Conservation (phyloP, 768 basidiomycete species). For the Daedaleopsis nitida region DNA sequence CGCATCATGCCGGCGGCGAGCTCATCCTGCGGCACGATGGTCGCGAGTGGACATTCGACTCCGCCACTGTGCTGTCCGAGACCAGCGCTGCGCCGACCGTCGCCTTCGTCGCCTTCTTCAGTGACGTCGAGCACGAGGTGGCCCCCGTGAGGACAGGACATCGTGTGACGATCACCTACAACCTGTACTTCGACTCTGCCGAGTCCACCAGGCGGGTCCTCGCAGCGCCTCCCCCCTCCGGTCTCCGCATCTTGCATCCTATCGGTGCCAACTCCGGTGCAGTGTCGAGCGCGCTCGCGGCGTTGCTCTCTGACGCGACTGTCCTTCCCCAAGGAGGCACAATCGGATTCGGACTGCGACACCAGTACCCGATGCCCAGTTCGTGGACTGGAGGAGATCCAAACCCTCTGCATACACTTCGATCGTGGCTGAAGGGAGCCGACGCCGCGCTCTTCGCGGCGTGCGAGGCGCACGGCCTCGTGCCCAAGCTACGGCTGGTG, state of each 20-base stretch:
- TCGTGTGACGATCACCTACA: constrained; percentile 49
- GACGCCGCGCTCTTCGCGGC: background rate
- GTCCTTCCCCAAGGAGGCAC: constrained; percentile 42
- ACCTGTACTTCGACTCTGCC: constrained; percentile 33
- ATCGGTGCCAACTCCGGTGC: constrained; percentile 1
- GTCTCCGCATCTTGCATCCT: background rate
- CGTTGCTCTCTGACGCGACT: constrained; percentile 33
- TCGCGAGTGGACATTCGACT: constrained; percentile 40
- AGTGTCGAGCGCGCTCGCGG: constrained; percentile 20
- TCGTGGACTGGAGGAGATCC: background rate
- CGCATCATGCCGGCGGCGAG: constrained; percentile 46
- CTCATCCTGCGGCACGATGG: constrained; percentile 34
- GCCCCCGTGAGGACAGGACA: constrained; percentile 40
- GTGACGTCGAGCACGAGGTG: constrained; percentile 50
- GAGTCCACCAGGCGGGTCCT: background rate
- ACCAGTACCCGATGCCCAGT: constrained; percentile 35
- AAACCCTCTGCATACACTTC: background rate
- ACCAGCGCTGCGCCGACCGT: constrained; percentile 15
- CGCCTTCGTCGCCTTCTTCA: constrained; percentile 45
- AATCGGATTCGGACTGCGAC: constrained; percentile 42
- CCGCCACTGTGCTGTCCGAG: constrained; percentile 28
- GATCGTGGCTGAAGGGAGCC: background rate
- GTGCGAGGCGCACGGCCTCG: background rate
- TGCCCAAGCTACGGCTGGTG: background rate
- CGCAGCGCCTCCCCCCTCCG: background rate